Evolutionary conservation across 2,329 filamentous ascomycete genomes (phyloP), one percentile per base, ranked within the genome.

Genomic region (Eutypella sp.): DNA sequence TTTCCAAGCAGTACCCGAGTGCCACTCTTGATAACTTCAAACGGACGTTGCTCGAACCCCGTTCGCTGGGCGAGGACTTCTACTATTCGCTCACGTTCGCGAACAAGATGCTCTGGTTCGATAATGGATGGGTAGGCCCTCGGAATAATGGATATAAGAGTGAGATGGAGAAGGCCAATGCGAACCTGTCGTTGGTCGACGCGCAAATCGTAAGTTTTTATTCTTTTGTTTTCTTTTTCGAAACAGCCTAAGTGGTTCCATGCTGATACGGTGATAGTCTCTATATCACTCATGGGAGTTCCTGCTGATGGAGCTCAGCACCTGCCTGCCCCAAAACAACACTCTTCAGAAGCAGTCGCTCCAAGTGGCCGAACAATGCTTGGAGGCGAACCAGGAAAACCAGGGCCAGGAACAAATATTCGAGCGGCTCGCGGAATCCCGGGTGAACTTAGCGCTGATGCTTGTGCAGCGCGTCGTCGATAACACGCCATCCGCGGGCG

Each of bases 251-350:
- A 9, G 11, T 15, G 18, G 44, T 23, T 2, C 20, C 29, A 31
- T 22, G 22, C 55, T 69, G 57, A 71, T 54, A 39, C 19, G 11
- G 47, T 47, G 47, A 29, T 57, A 89, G 85, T 79, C 82, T 37
- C 79, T 99, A 16, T 85, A 96, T 52, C 83, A 89, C 57, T 87
- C 89, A 45, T 97, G 92, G 89, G 91, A 95, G 63, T 84, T 89
- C 48, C 75, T 99, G 8, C 80, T 92, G 13, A 76, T 93, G 41
- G 92, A 96, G 59, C 76, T 99, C 41, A 89, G 86, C 62, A 81
- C 81, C 31, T 79, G 74, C 48, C 66, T 81, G n/a, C 74, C 75
- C 2, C 65, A 68, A 29, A 71, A 74, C 51, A 67, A 72, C 13
- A 69, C 68, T 20, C 71, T 92, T 4, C 79, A 84, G 46, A 82